Base-by-base conservation (phyloP, 2,329 filamentous ascomycete genomes). In the Fusarium sp. region DNA sequence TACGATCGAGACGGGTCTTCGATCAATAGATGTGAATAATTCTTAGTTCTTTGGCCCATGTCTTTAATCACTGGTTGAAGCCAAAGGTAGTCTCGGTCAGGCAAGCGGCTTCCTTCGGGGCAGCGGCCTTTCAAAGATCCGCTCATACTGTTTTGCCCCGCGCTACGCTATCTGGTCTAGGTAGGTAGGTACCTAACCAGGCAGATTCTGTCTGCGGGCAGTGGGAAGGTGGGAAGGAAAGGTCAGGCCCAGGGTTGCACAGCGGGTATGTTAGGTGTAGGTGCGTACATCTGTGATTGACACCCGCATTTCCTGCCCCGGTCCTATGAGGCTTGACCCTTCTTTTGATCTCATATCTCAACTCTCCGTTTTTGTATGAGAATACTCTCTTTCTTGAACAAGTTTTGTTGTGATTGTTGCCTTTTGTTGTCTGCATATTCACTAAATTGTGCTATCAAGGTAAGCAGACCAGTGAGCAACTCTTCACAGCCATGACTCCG, bases 121-220 rank as follows among this genome's bases (percentile, higher is more conserved):
- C 42, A 55, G 56, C 73, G 73, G 73, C 61, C 65, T 73, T 74
- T 75, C 66, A 63, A 73, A 75, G 63, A 75, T 74, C 73, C 73
- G 73, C 67, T 48, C 25, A 49, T 25, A 13, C 18, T 25, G 25
- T 27, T 29, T 34, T 71, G 60, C 65, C 58, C 62, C 64, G 52
- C 60, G 53, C 54, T 62, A 56, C 57, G 22, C 16, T 37, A 56
- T 55, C 30, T 24, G 37, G 22, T 24, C 24, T 52, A 41, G 56
- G 32, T 40, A 45, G 41, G 59, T 58, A 13, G 11, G n/a, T 44
- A 24, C 41, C 22, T 44, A 41, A 6, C 12, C 29, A 30, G 13
- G 7, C 29, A 30, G 29, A 30, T 30, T 30, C 29, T 30, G 29
- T 13, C 29, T 37, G 34, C 18, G 18, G 34, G 24, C 44, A 46